Conservation (phyloP, 345 rosid genomes). For the Gossypium mustelinum region DNA sequence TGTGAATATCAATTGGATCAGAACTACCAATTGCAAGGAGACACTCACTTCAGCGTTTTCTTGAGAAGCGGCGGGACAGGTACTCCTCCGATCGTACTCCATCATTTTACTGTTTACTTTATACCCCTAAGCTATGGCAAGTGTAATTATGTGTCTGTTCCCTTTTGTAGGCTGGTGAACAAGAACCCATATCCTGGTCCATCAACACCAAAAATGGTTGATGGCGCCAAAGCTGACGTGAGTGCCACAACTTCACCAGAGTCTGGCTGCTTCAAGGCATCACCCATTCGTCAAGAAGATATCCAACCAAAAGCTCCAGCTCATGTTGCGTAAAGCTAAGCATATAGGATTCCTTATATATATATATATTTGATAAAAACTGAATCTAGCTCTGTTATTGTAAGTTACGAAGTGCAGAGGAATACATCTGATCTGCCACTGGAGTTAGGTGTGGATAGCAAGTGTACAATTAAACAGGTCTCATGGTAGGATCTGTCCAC, state of each 20-base stretch:
- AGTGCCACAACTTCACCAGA: slow-evolving; percentile 27
- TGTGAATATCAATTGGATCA: slow-evolving; percentile 28
- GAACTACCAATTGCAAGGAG: slow-evolving; percentile 86
- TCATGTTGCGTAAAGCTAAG: slow-evolving; percentile 24
- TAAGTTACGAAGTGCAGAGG: background rate
- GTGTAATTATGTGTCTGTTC: background rate
- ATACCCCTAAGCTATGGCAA: background rate
- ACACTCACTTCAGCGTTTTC: slow-evolving; percentile 82
- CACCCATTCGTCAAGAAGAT: slow-evolving; percentile 25
- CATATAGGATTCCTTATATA: background rate
- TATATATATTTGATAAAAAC: background rate
- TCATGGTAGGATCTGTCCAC: background rate
- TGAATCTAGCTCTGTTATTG: background rate
- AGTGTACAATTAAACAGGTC: slow-evolving; percentile 13
- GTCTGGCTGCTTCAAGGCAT: slow-evolving; percentile 29
- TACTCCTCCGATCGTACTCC: slow-evolving; percentile 16
- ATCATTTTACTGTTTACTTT: background rate
- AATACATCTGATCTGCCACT: slow-evolving; percentile 15
- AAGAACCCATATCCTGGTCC: slow-evolving; percentile 61
- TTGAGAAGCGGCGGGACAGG: slow-evolving; percentile 94
- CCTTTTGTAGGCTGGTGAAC: slow-evolving; percentile 59
- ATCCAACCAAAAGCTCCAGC: slow-evolving; percentile 25
- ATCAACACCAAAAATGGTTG: slow-evolving; percentile 28
- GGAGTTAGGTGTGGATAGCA: background rate
- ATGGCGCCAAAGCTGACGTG: slow-evolving; percentile 27